These are phyloP conservation scores for Hymenoscyphus linearis DNA, from an alignment of 2,329 filamentous ascomycete species.

Conservation along the genomic window DNA sequence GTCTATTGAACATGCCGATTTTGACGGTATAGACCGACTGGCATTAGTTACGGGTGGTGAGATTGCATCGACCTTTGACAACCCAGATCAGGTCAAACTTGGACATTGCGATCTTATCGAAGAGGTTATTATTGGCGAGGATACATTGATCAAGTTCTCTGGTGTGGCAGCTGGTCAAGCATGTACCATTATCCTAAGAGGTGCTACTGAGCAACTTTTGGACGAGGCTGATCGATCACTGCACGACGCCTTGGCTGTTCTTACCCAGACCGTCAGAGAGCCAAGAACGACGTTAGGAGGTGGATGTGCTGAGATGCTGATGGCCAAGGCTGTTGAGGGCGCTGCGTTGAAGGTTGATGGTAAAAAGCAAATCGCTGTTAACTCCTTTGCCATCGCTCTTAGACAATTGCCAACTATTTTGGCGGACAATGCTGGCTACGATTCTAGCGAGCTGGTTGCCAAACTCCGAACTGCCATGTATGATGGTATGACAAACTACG, in stretches of 20 bases:
- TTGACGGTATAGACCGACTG: constrained; percentile 93
- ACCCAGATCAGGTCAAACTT: constrained; percentile 94
- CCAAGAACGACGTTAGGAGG: constrained; percentile 91
- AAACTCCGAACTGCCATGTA: constrained; percentile 91
- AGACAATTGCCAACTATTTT: constrained; percentile 94
- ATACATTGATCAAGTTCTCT: constrained; percentile 95
- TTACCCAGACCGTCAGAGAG: constrained; percentile 94
- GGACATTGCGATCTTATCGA: constrained; percentile 94
- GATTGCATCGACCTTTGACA: constrained; percentile 96
- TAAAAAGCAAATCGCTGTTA: constrained; percentile 93
- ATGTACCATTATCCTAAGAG: constrained; percentile 93
- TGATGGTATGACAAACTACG: constrained; percentile 87
- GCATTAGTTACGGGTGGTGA: constrained; percentile 95
- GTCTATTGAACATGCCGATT: constrained; percentile 98
- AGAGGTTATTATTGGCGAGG: constrained; percentile 97
- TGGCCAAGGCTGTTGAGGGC: constrained; percentile 95
- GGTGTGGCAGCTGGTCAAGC: constrained; percentile 90
- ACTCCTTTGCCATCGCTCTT: constrained; percentile 81
- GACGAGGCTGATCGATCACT: constrained; percentile 95
- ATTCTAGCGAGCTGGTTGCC: constrained; percentile 89
- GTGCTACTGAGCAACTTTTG: constrained; percentile 92
- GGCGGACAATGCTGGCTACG: constrained; percentile 93
- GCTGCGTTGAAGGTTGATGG: constrained; percentile 91
- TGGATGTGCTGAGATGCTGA: constrained; percentile 96
- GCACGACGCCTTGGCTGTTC: constrained; percentile 90